Conservation (phyloP, 257 asterid genomes). For the Jacaranda copaia region DNA sequence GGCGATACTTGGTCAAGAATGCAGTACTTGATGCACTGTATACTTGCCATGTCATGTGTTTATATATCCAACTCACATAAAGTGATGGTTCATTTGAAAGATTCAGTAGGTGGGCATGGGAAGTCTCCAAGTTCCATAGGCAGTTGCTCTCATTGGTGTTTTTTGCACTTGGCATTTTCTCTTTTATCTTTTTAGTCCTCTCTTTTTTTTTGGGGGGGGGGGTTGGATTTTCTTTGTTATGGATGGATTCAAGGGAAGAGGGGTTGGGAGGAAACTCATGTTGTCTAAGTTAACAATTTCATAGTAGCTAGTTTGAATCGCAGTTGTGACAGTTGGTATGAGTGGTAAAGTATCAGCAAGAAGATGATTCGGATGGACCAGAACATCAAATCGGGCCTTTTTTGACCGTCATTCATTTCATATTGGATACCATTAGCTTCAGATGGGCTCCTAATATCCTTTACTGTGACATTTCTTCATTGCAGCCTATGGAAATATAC, state of each 20-base stretch:
- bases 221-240: constrained; percentile 11
- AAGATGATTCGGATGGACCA: constrained; percentile 59
- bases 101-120: constrained; percentile 34
- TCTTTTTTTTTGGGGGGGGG: neutral
- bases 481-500: constrained; percentile 98
- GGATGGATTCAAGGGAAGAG: constrained; percentile 11
- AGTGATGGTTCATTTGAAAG: constrained; percentile 39
- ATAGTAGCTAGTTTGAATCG: constrained; percentile 35
- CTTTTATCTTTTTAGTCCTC: constrained; percentile 15
- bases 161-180: constrained; percentile 28
- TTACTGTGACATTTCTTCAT: constrained; percentile 80
- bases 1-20: constrained; percentile 45
- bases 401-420: constrained; percentile 65
- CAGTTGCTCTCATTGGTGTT: constrained; percentile 22
- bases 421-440: constrained; percentile 69
- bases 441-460: constrained; percentile 80
- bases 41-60: constrained; percentile 50
- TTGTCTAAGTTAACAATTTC: constrained; percentile 28
- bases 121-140: constrained; percentile 20
- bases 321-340: constrained; percentile 35
- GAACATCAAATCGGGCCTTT: constrained; percentile 50
- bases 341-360: constrained; percentile 47
- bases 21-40: constrained; percentile 61
- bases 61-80: constrained; percentile 39
- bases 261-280: constrained; percentile 23